Evolutionary conservation across 2,329 filamentous ascomycete species (phyloP), one percentile per base, ranked within the genome.

Genomic region (Domatiomyces catenatus): DNA sequence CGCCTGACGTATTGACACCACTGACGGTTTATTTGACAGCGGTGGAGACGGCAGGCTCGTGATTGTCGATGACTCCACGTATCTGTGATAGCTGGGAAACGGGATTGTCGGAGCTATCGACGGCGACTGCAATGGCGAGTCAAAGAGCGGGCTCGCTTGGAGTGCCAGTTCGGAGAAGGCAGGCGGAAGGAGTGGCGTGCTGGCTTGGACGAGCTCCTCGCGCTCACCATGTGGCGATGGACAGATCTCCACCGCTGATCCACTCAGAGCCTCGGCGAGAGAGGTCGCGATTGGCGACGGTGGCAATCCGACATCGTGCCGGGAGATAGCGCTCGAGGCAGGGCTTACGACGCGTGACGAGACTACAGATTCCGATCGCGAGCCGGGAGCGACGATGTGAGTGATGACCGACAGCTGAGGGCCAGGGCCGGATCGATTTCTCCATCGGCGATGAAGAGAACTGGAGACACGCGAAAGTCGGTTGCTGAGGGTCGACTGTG

Each of bases 111-210:
- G 79, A 8, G 82, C 85, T 17, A 92, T 76, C 0, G 80, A 83
- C 0, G 88, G 88, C 0, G 87, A 93, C 65, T 93, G 86, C 22
- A 94, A 71, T n/a, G 89, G 87, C 6, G 87, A 93, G 52, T 85
- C 28, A 83, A 72, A 1, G 76, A 75, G 0, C 79, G 74, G 43
- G 77, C 70, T 39, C 70, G 62, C n/a, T 61, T 60, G 42, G 69
- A 65, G 45, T 2, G 8, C 8, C 19, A 73, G 67, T 50, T 77
- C 75, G 24, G 77, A 80, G 70, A 93, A 77, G 36, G 92, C 74
- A 0, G 89, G 89, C 6, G 89, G 89, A 1, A 95, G 74, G 6
- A 95, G 74, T 42, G 89, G 90, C 2, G 89, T 95, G 3, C 83
- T 83, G 0, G 86, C 83, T 58, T 85, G 69, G 69, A 80, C 64